Evolutionary conservation across 345 rosid genomes (phyloP).

Genomic region (Eucalyptus cladocalyx): DNA sequence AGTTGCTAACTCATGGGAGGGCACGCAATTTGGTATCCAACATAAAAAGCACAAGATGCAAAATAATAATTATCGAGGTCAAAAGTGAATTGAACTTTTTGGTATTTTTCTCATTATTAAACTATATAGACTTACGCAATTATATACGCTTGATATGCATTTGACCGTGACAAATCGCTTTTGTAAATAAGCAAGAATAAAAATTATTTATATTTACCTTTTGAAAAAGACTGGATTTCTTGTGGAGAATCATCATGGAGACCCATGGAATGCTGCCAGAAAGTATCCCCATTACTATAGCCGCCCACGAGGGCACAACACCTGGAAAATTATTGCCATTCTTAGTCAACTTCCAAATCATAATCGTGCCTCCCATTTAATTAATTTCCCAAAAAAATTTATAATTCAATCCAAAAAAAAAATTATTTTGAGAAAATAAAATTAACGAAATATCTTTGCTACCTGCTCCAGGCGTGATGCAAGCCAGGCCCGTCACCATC

Average conservation of each 20-base stretch:
- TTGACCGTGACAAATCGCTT: neutral
- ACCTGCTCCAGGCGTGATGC: constrained; percentile 97
- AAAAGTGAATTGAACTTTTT: neutral
- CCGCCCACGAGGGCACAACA: constrained; percentile 87
- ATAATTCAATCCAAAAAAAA: neutral
- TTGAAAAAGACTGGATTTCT: constrained; percentile 51
- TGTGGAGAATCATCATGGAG: constrained; percentile 92
- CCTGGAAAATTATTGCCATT: constrained; percentile 20
- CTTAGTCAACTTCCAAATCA: neutral
- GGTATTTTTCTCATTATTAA: neutral
- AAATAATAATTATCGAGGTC: neutral
- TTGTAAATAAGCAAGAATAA: neutral
- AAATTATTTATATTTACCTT: constrained; percentile 10
- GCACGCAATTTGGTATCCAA: neutral
- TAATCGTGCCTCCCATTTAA: neutral
- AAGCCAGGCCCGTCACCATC: constrained; percentile 85
- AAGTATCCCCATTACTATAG: constrained; percentile 61
- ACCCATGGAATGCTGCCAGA: constrained; percentile 92
- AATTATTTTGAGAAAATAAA: neutral
- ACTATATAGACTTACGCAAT: neutral
- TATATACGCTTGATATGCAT: neutral
- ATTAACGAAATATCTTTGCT: neutral
- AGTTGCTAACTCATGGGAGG: neutral
- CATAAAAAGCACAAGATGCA: neutral
- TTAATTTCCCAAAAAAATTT: neutral